Percentiles rank a stretch among this genome's conserved stretches.
Conservation (phyloP, 495 filamentous ascomycete genomes). For the Aspergillus steynii region DNA sequence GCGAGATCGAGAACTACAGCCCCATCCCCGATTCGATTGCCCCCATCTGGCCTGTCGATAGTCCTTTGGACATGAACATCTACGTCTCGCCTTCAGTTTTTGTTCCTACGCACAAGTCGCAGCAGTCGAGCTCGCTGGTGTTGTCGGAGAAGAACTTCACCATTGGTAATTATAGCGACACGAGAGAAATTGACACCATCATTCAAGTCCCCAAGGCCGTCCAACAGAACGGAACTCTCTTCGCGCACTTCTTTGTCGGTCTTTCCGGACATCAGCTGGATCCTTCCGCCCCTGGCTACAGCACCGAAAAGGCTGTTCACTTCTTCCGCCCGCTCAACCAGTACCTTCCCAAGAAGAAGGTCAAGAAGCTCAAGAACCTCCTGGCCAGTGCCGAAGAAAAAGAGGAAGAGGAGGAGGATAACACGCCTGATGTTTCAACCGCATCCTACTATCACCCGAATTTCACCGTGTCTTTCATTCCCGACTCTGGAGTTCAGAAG, state of each 20-base stretch:
- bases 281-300: slow-evolving; percentile 68
- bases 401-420: slow-evolving; percentile 51
- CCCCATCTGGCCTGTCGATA: slow-evolving; percentile 84
- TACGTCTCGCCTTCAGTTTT: slow-evolving; percentile 77
- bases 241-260: slow-evolving; percentile 88
- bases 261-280: slow-evolving; percentile 74
- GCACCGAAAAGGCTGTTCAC: slow-evolving; percentile 72
- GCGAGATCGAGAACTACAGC: slow-evolving; percentile 67
- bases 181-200: slow-evolving; percentile 70
- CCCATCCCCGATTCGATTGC: slow-evolving; percentile 72
- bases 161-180: slow-evolving; percentile 80
- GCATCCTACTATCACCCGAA: slow-evolving; percentile 95
- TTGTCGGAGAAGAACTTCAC: slow-evolving; percentile 78
- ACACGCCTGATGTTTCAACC: slow-evolving; percentile 60
- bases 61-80: slow-evolving; percentile 76
- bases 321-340: slow-evolving; percentile 84
- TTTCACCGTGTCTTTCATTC: slow-evolving; percentile 84
- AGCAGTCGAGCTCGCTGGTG: slow-evolving; percentile 59
- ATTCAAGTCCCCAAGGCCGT: slow-evolving; percentile 77
- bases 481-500: slow-evolving; percentile 68
- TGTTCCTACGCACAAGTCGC: slow-evolving; percentile 62
- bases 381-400: slow-evolving; percentile 59
- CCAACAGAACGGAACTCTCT: slow-evolving; percentile 90
- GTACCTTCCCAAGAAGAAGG: slow-evolving; percentile 89
- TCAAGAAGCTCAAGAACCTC: slow-evolving; percentile 85